Base-by-base conservation (phyloP, 768 basidiomycete genomes). In the Cytidiella melzeri region DNA sequence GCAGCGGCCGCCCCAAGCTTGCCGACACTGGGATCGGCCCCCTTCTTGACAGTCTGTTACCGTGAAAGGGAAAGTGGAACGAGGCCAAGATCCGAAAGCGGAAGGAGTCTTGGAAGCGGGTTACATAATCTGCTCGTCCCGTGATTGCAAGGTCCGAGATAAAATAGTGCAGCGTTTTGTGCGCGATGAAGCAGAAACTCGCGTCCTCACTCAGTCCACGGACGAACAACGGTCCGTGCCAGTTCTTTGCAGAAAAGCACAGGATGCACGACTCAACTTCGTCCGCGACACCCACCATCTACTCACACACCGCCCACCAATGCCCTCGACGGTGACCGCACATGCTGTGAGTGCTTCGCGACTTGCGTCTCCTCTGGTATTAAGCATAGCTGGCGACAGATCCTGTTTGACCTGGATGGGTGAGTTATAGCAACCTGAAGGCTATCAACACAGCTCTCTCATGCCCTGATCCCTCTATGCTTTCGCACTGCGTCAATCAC, bases 331-430 rank as follows among this genome's bases (percentile, higher is more conserved):
- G 30, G 51, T 80, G 46, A 57, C 61, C 43, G 77, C 80, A 27
- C 75, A 77, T 61, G 80, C 79, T 55, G 81, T 83, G 63, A 52
- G 78, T 47, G 40, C 39, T 13, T 24, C 36, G 40, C 46, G 21
- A 4, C 23, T n/a, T 23, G 36, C 13, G 19, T 24, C 19, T 11
- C 21, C 12, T 13, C 6, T 43, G 25, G 27, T 25, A 19, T 21
- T 45, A 30, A 44, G n/a, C 27, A 11, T 12, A 19, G 10, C 3
- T 4, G 30, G 15, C 5, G 4, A 21, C 48, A 84, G 83, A 73
- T 84, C 54, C 68, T 84, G 40, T 84, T 84, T 58, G 83, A 84
- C 64, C 76, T 84, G 72, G 83, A 84, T 59, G 83, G 83, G 83
- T 83, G 59, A 58, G 69, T 43, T 21, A 20, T 43, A 13, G n/a